Evolutionary conservation across 2,329 filamentous ascomycete species (phyloP).

Genomic region (Penicillium hesseltinei): DNA sequence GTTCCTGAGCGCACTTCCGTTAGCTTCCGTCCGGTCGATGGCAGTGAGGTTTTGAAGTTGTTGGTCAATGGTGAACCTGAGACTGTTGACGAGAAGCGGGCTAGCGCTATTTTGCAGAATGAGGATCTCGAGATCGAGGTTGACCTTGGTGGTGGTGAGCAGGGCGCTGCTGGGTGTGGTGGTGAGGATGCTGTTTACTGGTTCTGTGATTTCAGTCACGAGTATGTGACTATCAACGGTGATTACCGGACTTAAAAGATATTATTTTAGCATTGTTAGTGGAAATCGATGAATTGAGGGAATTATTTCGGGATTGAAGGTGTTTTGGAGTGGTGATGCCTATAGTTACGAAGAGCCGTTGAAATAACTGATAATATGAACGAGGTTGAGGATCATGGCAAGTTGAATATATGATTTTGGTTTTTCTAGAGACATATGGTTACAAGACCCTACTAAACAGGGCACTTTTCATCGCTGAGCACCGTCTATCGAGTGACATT

Average conservation of each 20-base stretch:
- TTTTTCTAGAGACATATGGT: conserved; percentile 35
- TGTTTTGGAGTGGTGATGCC: background rate
- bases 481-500: conserved; percentile 3
- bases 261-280: background rate
- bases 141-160: conserved; percentile 53
- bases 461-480: conserved; percentile 29
- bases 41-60: conserved; percentile 56
- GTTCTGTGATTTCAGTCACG: conserved; percentile 68
- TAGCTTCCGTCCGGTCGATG: conserved; percentile 60
- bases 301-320: background rate
- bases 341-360: background rate
- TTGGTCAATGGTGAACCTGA: conserved; percentile 63
- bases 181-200: conserved; percentile 58
- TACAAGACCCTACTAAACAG: conserved; percentile 32
- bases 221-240: conserved; percentile 68
- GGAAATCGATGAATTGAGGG: background rate
- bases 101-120: conserved; percentile 58
- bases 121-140: conserved; percentile 64
- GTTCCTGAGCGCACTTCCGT: conserved; percentile 58
- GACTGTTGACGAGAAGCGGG: conserved; percentile 59
- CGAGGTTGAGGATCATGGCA: conserved; percentile 9
- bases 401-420: conserved; percentile 23
- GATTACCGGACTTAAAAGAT: conserved; percentile 59
- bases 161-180: conserved; percentile 41
- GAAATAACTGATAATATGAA: background rate